A percentile compares a stretch with the other conserved stretches of the same genome.
Conservation (phyloP, 495 filamentous ascomycete species). For the Xylaria telfairii region DNA sequence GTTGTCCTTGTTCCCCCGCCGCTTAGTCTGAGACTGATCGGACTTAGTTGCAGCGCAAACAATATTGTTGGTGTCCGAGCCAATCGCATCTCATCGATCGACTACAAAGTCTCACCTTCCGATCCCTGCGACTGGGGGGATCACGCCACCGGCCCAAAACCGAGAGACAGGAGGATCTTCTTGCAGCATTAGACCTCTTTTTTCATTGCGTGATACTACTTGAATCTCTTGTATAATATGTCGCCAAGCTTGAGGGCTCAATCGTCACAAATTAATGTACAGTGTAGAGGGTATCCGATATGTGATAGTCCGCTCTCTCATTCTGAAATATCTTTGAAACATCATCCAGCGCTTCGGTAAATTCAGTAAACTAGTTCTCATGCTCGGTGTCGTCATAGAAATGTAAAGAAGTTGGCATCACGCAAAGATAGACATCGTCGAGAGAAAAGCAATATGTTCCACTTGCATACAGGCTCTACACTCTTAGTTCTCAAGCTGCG, state of each 20-base stretch:
- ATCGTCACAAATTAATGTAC: neutral
- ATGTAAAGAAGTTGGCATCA: neutral
- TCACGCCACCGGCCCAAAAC: constrained; percentile 13
- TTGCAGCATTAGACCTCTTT: neutral
- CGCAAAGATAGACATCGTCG: constrained; percentile 10
- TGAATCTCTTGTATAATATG: neutral
- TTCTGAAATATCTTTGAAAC: neutral
- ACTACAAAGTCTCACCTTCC: constrained; percentile 1
- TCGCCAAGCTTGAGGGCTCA: neutral
- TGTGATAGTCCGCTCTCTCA: neutral
- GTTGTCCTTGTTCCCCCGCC: neutral
- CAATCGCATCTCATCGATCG: constrained; percentile 15
- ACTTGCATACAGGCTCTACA: neutral
- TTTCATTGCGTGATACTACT: neutral
- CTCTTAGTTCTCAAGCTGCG: neutral
- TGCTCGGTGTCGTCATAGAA: neutral
- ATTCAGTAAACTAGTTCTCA: neutral
- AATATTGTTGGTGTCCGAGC: constrained; percentile 9
- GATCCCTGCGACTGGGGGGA: constrained; percentile 1
- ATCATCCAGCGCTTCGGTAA: neutral
- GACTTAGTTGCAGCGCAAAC: neutral
- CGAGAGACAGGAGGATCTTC: constrained; percentile 5
- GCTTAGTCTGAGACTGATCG: neutral
- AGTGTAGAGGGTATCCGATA: neutral
- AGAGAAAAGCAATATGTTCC: constrained; percentile 7